These are phyloP conservation scores for Leccinum longicurvipes DNA, from an alignment of 768 basidiomycete genomes.

Conservation along the genomic window DNA sequence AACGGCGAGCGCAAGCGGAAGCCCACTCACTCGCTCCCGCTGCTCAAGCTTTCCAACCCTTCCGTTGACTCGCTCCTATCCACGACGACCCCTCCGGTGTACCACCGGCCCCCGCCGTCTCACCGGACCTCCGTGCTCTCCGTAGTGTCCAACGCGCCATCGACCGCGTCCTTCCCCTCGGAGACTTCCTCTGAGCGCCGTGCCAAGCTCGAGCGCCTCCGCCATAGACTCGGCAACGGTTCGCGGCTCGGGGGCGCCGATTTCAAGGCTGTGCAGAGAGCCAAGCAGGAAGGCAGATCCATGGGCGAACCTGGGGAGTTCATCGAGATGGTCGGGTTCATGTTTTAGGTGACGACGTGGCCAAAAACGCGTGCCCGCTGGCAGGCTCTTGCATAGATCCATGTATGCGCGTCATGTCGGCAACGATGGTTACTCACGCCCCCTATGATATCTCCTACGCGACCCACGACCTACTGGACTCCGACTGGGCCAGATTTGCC, in stretches of 20 bases:
- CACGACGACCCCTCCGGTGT: not conserved
- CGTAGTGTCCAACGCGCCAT: slow-evolving; percentile 7
- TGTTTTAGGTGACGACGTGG: not conserved
- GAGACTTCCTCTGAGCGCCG: slow-evolving; percentile 39
- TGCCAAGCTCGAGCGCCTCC: slow-evolving; percentile 61
- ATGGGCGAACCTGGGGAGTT: not conserved
- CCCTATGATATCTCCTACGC: not conserved
- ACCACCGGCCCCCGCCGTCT: slow-evolving; percentile 7
- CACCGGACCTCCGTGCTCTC: slow-evolving; percentile 22
- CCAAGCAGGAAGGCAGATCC: slow-evolving; percentile 23
- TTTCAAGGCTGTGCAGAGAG: slow-evolving; percentile 27
- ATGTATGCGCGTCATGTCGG: not conserved
- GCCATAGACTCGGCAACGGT: slow-evolving; percentile 57
- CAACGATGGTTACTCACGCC: not conserved
- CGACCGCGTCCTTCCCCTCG: slow-evolving; percentile 20
- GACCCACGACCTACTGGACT: not conserved
- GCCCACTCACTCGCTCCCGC: slow-evolving; percentile 26
- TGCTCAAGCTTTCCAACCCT: slow-evolving; percentile 16
- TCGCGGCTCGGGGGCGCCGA: slow-evolving; percentile 28
- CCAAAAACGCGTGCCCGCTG: not conserved
- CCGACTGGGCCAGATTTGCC: slow-evolving; percentile 59
- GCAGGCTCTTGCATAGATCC: not conserved
- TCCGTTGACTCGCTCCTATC: slow-evolving; percentile 3
- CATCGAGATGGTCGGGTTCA: slow-evolving; percentile 32
- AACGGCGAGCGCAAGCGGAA: slow-evolving; percentile 28